Conservation (phyloP, 2,329 filamentous ascomycete genomes). For the Stemphylium beticola region DNA sequence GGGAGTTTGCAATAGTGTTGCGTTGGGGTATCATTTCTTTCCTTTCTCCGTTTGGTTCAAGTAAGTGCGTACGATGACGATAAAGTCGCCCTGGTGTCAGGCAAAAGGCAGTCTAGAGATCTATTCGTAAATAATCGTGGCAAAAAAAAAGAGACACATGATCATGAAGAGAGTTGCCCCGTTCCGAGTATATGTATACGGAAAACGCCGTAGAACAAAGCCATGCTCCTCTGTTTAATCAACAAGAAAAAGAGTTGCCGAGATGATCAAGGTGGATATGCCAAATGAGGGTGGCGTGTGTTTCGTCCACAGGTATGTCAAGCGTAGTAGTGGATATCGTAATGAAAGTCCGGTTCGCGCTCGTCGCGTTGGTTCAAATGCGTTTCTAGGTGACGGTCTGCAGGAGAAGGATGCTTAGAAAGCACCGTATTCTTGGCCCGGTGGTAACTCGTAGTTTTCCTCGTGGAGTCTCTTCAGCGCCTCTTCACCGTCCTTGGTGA, state of each 20-base stretch:
- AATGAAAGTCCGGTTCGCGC: constrained; percentile 20
- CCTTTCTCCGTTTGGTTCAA: too few relatives aligned
- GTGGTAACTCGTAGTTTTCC: constrained; percentile 57
- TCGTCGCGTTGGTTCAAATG: constrained; percentile 3
- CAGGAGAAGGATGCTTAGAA: constrained; percentile 21
- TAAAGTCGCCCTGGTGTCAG: neutral
- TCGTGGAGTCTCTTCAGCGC: constrained; percentile 63
- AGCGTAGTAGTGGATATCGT: constrained; percentile 17
- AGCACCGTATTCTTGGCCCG: constrained; percentile 52
- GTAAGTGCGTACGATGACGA: neutral
- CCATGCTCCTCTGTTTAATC: constrained; percentile 16
- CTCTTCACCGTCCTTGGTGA: constrained; percentile 67
- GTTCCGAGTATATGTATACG: constrained; percentile 2
- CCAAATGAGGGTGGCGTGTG: constrained; percentile 18
- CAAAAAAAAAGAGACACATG: constrained; percentile 11
- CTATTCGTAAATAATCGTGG: constrained; percentile 13
- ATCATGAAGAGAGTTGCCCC: neutral
- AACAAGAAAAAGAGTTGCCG: constrained; percentile 12
- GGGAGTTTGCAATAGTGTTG: too few relatives aligned
- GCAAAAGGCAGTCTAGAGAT: constrained; percentile 11
- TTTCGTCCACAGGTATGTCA: constrained; percentile 1
- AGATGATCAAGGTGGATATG: constrained; percentile 1
- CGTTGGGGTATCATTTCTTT: too few relatives aligned
- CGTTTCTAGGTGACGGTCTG: neutral
- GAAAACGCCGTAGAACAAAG: constrained; percentile 16